Base-by-base conservation (phyloP, 495 filamentous ascomycete genomes). In the Filosporella fistucella region DNA sequence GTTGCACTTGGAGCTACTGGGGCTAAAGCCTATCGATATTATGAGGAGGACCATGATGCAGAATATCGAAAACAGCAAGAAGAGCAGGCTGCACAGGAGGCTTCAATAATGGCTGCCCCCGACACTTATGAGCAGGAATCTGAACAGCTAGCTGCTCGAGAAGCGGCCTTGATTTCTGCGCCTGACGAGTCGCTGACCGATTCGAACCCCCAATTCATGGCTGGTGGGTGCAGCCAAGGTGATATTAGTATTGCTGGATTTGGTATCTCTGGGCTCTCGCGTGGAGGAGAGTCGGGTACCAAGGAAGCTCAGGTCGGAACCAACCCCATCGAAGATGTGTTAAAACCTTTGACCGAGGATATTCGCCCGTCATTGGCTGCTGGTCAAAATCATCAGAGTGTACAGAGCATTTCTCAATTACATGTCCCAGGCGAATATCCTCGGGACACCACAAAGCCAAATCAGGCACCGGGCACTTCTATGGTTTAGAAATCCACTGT, bases 401-500 rank as follows among this genome's bases (percentile, higher is more conserved):
- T 47, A 10, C 17, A 23, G 25, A 55, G 42, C 32, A 49, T 61
- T 32, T 39, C 29, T 35, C 63, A 73, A 39, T 68, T 80, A 8
- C 76, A 80, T 42, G 63, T 82, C 2, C 78, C 78, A 8, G 78
- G 78, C 10, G 71, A 78, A 53, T 82, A 72, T 54, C 78, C 78
- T 1, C n/a, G n/a, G n/a, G n/a, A n/a, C n/a, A n/a, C n/a, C n/a
- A n/a, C n/a, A n/a, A n/a, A n/a, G n/a, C n/a, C n/a, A n/a, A n/a
- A n/a, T n/a, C n/a, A n/a, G n/a, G n/a, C n/a, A n/a, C n/a, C n/a
- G n/a, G n/a, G n/a, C n/a, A n/a, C n/a, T n/a, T n/a, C n/a, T n/a
- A n/a, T n/a, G n/a, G n/a, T n/a, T n/a, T n/a, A n/a, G n/a, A n/a
- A n/a, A n/a, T n/a, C n/a, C n/a, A n/a, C n/a, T n/a, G n/a, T n/a